Evolutionary conservation across 1,284 basidiomycete genomes (phyloP).

Genomic region (Hymenochaete sp.): DNA sequence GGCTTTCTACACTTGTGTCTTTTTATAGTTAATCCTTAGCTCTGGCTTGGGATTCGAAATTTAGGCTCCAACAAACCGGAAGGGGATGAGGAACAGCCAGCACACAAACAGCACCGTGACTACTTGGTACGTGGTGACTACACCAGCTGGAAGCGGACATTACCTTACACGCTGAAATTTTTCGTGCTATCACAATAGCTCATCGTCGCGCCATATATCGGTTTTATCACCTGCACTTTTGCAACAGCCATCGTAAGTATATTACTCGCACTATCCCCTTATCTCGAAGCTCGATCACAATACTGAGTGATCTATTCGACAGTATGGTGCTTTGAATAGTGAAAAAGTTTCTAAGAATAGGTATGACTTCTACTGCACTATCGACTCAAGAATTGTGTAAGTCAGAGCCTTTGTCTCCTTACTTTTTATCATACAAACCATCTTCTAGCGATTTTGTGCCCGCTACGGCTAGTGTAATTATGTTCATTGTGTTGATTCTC

Average conservation of each 20-base stretch:
- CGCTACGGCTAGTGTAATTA: constrained; percentile 5
- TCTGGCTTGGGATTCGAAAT: constrained; percentile 9
- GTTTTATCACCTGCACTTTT: constrained; percentile 6
- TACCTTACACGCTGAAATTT: background rate
- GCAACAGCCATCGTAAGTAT: constrained; percentile 8
- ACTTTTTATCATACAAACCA: background rate
- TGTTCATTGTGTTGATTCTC: constrained; percentile 9
- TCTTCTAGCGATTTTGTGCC: constrained; percentile 9
- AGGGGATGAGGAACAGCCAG: background rate
- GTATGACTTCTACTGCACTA: constrained; percentile 14
- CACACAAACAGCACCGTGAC: background rate
- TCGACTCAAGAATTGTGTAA: constrained; percentile 11
- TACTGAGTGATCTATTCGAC: background rate
- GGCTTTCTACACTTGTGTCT: background rate
- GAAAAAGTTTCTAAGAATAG: constrained; percentile 5
- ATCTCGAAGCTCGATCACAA: background rate
- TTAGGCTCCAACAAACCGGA: background rate
- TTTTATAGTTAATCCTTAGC: background rate
- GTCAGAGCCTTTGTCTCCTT: background rate
- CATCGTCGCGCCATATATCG: constrained; percentile 8
- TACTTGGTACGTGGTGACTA: background rate
- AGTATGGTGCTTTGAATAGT: constrained; percentile 8
- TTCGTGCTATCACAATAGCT: constrained; percentile 1
- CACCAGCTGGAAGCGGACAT: too few species aligned
- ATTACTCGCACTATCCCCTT: too few species aligned